Percentiles rank a stretch among this genome's conserved stretches.
Conservation (phyloP, 2,329 filamentous ascomycete species). For the Ceratocystis harringtonii region DNA sequence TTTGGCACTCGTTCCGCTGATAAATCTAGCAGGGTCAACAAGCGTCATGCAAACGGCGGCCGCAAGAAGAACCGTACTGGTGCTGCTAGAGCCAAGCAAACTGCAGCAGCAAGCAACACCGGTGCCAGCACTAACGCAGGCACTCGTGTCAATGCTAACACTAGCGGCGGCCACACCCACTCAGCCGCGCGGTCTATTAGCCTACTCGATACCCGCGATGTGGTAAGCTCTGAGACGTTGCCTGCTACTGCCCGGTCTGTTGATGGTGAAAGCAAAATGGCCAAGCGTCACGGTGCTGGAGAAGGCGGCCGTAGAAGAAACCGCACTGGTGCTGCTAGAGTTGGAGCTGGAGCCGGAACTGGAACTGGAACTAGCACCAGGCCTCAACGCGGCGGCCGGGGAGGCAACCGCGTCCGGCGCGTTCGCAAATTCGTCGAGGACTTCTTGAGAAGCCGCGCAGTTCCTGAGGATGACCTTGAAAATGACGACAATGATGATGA, state of each 20-base stretch:
- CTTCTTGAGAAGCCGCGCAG: slow-evolving; percentile 9
- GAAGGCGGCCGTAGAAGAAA: not conserved
- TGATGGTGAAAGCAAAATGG: not conserved
- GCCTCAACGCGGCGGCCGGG: not conserved
- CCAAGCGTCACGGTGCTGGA: not conserved
- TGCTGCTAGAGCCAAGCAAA: not conserved
- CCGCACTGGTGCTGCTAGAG: not conserved
- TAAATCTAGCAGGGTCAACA: too few species aligned
- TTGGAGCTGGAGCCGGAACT: too few species aligned
- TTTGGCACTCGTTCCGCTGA: too few species aligned
- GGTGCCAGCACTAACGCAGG: not conserved
- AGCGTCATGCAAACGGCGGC: not conserved
- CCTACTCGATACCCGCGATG: not conserved
- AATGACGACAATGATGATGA: slow-evolving; percentile 13
- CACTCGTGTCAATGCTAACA: not conserved
- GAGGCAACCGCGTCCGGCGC: slow-evolving; percentile 11
- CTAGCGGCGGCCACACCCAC: not conserved
- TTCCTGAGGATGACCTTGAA: slow-evolving; percentile 9
- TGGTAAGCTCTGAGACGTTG: not conserved
- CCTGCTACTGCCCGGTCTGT: not conserved
- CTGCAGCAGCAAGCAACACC: not conserved
- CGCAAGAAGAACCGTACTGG: not conserved
- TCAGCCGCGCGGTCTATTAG: not conserved
- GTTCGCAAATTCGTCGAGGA: slow-evolving; percentile 14
- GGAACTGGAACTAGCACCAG: not conserved